Conservation (phyloP, 1,139 yeast species). For the Debaryomyces sp. region DNA sequence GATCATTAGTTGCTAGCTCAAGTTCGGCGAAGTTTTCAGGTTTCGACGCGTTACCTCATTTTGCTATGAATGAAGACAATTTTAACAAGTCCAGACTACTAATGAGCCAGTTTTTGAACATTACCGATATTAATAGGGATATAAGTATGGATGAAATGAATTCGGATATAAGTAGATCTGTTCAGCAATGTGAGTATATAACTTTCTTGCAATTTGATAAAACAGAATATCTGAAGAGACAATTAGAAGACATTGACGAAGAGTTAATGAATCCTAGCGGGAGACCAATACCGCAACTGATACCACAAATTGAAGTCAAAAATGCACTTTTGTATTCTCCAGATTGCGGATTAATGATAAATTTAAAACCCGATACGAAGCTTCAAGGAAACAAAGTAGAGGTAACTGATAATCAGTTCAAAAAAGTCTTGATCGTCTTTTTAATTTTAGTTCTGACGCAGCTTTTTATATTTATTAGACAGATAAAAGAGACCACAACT, state of each 20-base stretch:
- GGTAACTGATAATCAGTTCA: constrained; percentile 44
- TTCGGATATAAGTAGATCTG: constrained; percentile 34
- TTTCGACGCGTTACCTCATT: constrained; percentile 58
- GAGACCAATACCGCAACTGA: constrained; percentile 56
- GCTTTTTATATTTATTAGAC: constrained; percentile 46
- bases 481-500: constrained; percentile 70
- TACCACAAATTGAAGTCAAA: constrained; percentile 59
- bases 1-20: constrained; percentile 66
- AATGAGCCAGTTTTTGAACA: constrained; percentile 43
- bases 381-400: constrained; percentile 64
- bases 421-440: constrained; percentile 50
- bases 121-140: constrained; percentile 38
- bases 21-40: constrained; percentile 77
- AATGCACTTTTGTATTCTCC: constrained; percentile 77
- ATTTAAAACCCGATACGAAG: constrained; percentile 27
- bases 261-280: constrained; percentile 77
- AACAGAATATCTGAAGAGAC: constrained; percentile 52
- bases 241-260: constrained; percentile 64
- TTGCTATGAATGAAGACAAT: constrained; percentile 44
- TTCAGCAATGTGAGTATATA: constrained; percentile 70
- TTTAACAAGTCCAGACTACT: constrained; percentile 44
- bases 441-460: constrained; percentile 44
- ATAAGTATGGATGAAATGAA: constrained; percentile 44
- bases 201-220: constrained; percentile 69
- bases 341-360: constrained; percentile 72